Base-by-base conservation (phyloP, 305 asterid species). In the Stenogyne calaminthoides region DNA sequence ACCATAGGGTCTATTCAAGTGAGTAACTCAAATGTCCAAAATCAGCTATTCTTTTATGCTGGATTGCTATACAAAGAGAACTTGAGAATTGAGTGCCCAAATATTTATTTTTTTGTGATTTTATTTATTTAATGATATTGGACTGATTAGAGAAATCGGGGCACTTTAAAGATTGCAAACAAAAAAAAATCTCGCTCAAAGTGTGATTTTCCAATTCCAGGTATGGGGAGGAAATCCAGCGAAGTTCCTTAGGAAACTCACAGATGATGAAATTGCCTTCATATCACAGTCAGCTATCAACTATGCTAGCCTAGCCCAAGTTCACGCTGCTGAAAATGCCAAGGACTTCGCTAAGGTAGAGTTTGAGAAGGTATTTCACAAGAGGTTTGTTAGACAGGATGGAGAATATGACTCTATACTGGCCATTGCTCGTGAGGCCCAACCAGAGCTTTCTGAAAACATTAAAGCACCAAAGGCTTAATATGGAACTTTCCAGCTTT, bases 221-320 rank as follows among this genome's bases (percentile, higher is more conserved):
- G 84, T 94, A 19, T 94, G 99, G 99, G 97, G 98, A 82, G 99
- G 97, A 76, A 94, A 91, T 80, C 99, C 99, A 25, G 99, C 99
- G 40, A 94, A 89, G 80, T 91, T 94, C 74, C 81, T 91, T 81
- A 85, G 99, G 84, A 94, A 94, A 84, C 95, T 94, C 73, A 90
- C 90, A 46, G 95, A 84, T 25, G 96, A 94, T 54, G 98, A 94
- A 81, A 86, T 87, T 29, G 87, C 90, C 63, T 94, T 90, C 87
- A 90, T 94, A 69, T 84, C 96, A 60, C 84, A 87, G 80, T 94
- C 98, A 15, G 99, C 99, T 52, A 20, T 62, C 63, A 92, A 92
- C 78, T 94, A 94, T 70, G 71, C 98, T 66, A 85, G 56, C 81
- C 82, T 92, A 67, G 99, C 98, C 6, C 80, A 83, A 72, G 92